phyloP scores from a whole-genome alignment of 2,329 filamentous ascomycete species.

The Diaporthe amygdali region DNA sequence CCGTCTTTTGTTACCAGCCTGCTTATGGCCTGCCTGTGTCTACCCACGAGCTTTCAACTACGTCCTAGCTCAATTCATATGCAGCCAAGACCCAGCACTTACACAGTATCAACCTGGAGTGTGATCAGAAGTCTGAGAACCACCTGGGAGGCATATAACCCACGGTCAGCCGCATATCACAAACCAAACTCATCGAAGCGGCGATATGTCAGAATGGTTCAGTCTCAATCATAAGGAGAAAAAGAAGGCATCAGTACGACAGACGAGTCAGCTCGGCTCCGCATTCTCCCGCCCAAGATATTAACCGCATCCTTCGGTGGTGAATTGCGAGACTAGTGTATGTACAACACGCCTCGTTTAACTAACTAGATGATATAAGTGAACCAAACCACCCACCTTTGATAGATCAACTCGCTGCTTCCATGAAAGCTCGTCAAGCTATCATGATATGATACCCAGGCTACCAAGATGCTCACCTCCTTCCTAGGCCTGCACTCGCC shows the following conservation, averaged over 20 bases:
- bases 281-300: neutral
- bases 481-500: neutral
- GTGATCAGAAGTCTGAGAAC: neutral
- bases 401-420: no score
- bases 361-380: neutral
- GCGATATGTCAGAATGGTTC: neutral
- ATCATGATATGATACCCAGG: neutral
- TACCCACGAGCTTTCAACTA: neutral
- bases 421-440: no score
- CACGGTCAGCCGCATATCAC: no score
- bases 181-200: neutral
- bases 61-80: neutral
- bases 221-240: neutral
- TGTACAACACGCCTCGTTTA: neutral
- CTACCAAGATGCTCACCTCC: neutral
- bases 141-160: neutral
- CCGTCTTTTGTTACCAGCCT: neutral
- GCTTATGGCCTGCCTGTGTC: neutral
- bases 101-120: neutral
- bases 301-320: neutral
- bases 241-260: neutral
- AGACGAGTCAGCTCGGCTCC: neutral
- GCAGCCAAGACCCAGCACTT: no score
- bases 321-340: neutral
- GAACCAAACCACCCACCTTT: neutral